These are phyloP conservation scores for Lactarius sanguifluus DNA, from an alignment of 768 basidiomycete species.

Conservation along the genomic window DNA sequence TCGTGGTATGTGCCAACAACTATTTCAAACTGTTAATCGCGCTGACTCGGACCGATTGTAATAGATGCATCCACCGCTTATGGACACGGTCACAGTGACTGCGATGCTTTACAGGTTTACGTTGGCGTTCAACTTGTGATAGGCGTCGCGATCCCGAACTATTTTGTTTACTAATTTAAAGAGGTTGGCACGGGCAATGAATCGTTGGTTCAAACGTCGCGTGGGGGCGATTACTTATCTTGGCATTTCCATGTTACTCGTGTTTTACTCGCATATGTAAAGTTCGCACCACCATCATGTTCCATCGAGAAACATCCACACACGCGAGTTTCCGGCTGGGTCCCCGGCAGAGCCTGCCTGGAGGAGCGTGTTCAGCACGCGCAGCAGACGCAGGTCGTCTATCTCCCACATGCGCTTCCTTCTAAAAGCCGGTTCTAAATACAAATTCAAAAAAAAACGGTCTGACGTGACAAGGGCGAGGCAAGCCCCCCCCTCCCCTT, in stretches of 20 bases:
- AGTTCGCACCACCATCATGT: constrained; percentile 21
- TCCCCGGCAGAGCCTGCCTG: constrained; percentile 16
- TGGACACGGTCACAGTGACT: constrained; percentile 85
- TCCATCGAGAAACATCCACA: constrained; percentile 26
- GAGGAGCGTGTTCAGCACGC: constrained; percentile 26
- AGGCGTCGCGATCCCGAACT: constrained; percentile 14
- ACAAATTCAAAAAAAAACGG: constrained; percentile 17
- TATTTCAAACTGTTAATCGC: constrained; percentile 23
- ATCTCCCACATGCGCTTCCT: constrained; percentile 22
- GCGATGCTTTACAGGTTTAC: constrained; percentile 86
- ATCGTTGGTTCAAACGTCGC: constrained; percentile 20
- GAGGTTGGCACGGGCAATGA: constrained; percentile 25
- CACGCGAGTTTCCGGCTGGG: constrained; percentile 20
- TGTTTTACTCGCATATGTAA: constrained; percentile 29
- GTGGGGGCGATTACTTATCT: constrained; percentile 29
- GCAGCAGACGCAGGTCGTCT: constrained; percentile 16
- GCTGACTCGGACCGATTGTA: constrained; percentile 20
- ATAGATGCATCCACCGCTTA: constrained; percentile 85
- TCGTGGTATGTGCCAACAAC: constrained; percentile 55
- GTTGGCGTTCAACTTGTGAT: constrained; percentile 44
- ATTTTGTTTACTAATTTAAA: constrained; percentile 25
- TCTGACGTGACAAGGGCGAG: constrained; percentile 16
- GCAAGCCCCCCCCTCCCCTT: constrained; percentile 1
- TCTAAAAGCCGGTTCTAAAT: constrained; percentile 16
- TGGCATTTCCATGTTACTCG: constrained; percentile 26